Base-by-base conservation (phyloP, 1,284 basidiomycete genomes). In the Marasmius fiardii region DNA sequence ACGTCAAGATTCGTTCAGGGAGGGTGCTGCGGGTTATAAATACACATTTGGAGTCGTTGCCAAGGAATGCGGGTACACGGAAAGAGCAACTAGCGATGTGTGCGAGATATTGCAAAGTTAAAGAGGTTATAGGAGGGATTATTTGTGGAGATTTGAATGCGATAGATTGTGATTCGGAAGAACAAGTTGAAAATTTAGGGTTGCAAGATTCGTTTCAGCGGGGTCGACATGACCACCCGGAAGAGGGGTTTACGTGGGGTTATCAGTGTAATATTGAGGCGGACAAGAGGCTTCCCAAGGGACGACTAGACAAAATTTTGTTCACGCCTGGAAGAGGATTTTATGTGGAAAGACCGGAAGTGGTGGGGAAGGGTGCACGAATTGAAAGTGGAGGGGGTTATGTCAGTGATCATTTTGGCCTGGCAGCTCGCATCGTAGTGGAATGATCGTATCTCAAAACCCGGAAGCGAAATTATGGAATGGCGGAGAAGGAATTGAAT, bases 101-200 rank as follows among this genome's bases (percentile, higher is more conserved):
- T 51, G 73, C 77, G 74, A 72, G 58, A 18, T 45, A 45, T 5
- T 24, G 43, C 21, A 37, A 47, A 1, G 44, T 35, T n/a, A 34
- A 71, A 16, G 73, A 71, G 0, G 65, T 84, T 12, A 65, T 74
- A 24, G 85, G 81, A 0, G 88, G 85, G 0, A 58, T 90, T 1
- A 77, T 88, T 39, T 78, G 76, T 0, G 87, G 87, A 0, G 87
- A 89, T 61, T 86, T 89, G 83, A 89, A 89, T 61, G 74, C 82
- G 44, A 82, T 88, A 53, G 70, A 68, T 12, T 61, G 69, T 0
- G 66, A 68, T 16, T 86, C 88, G 55, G 59, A 59, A 45, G 59
- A 55, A 23, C 67, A 81, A 31, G 73, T 77, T 14, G 67, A 63
- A 35, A 66, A 73, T 4, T 70, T 77, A 0, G 80, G 80, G 34